Evolutionary conservation across 176 grass and related monocot genomes (phyloP).

Genomic region (Musa acuminata): DNA sequence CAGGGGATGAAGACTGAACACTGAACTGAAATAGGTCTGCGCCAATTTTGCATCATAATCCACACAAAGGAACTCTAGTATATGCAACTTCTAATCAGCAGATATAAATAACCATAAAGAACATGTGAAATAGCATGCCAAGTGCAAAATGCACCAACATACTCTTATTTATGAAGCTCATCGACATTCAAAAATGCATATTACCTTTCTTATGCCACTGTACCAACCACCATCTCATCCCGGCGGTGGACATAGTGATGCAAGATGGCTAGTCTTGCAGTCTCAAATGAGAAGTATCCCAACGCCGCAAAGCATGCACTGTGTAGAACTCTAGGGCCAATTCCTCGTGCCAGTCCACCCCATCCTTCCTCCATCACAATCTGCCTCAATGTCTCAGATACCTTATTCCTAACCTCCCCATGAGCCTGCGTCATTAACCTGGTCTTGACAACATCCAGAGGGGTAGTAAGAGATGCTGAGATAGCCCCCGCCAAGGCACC

Average conservation of each 20-base stretch:
- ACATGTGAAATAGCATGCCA: too few species aligned
- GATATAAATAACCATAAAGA: too few species aligned
- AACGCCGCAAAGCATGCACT: slow-evolving; percentile 79
- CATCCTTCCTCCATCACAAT: slow-evolving; percentile 72
- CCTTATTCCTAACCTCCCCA: slow-evolving; percentile 40
- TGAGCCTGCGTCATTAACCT: slow-evolving; percentile 78
- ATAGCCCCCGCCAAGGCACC: slow-evolving; percentile 77
- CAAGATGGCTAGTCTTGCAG: slow-evolving; percentile 56
- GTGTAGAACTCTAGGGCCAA: slow-evolving; percentile 80
- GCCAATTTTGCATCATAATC: too few species aligned
- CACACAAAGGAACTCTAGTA: too few species aligned
- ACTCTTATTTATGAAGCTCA: too few species aligned
- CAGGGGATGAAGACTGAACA: too few species aligned
- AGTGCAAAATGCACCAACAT: too few species aligned
- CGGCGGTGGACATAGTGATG: slow-evolving; percentile 42
- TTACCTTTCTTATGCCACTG: background rate
- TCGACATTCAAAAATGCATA: too few species aligned
- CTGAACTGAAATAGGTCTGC: too few species aligned
- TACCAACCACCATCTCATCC: slow-evolving; percentile 21
- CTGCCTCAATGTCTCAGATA: slow-evolving; percentile 56
- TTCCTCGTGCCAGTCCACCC: slow-evolving; percentile 51
- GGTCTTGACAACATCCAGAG: slow-evolving; percentile 80
- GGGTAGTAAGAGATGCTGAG: slow-evolving; percentile 68
- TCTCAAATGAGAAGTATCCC: slow-evolving; percentile 87
- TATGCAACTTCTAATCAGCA: too few species aligned